A percentile compares a stretch with the other conserved stretches of the same genome.
Conservation (phyloP, 108 stramenopile species). For the Chaetoceros muelleri region DNA sequence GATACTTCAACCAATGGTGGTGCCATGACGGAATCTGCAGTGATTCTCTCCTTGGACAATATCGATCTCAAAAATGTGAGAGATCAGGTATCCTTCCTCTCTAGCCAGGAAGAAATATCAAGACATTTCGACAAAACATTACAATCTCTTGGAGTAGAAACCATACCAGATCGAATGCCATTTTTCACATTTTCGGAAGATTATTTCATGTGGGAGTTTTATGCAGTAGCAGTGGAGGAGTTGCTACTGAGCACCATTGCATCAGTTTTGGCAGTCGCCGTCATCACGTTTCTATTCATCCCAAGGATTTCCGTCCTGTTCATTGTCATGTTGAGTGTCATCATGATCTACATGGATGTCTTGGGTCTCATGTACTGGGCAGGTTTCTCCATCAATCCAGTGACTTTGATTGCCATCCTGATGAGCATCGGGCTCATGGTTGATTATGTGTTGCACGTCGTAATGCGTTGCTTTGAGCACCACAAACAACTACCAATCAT, state of each 20-base stretch:
- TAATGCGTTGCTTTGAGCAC: slow-evolving; percentile 11
- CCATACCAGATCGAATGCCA: slow-evolving; percentile 6
- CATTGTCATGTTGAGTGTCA: neutral
- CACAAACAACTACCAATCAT: no score
- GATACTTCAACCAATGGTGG: slow-evolving; percentile 10
- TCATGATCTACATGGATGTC: neutral
- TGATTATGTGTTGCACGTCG: slow-evolving; percentile 19
- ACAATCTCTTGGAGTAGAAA: slow-evolving; percentile 4
- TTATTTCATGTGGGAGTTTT: slow-evolving; percentile 23
- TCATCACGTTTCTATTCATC: slow-evolving; percentile 13
- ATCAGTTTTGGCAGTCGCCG: slow-evolving; percentile 17
- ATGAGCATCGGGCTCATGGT: slow-evolving; percentile 26
- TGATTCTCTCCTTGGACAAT: slow-evolving; percentile 7
- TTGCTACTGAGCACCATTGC: slow-evolving; percentile 10
- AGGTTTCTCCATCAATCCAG: slow-evolving; percentile 11
- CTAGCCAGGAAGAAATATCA: neutral
- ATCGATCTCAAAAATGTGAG: slow-evolving; percentile 8
- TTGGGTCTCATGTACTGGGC: slow-evolving; percentile 9
- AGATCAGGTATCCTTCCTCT: slow-evolving; percentile 2
- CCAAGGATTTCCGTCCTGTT: slow-evolving; percentile 1
- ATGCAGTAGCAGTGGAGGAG: slow-evolving; percentile 12
- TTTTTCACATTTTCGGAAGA: slow-evolving; percentile 12
- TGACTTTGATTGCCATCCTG: slow-evolving; percentile 25
- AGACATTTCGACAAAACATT: neutral
- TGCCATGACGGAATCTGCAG: slow-evolving; percentile 6